A percentile compares a stretch with the other conserved stretches of the same genome.
phyloP scores from a whole-genome alignment of 208 protist genomes.

The Porcisia hertigi region DNA sequence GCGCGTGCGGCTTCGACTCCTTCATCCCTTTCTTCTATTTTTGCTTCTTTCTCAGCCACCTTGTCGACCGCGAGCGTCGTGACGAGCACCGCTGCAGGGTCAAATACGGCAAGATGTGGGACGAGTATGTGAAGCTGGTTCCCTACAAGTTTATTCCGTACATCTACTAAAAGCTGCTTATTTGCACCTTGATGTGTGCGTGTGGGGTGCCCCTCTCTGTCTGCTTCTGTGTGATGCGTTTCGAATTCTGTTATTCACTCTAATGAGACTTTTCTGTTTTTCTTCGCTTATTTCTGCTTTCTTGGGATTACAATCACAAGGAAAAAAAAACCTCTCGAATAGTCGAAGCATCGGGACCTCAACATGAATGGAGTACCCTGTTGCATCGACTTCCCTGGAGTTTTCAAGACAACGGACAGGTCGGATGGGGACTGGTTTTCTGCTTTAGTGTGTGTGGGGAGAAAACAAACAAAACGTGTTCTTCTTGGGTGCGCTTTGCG shows the following conservation, averaged over 20 bases:
- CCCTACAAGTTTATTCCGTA: slow-evolving; percentile 96
- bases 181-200: too few species aligned
- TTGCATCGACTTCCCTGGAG: too few species aligned
- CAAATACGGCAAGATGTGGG: slow-evolving; percentile 96
- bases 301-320: neutral
- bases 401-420: too few species aligned
- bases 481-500: neutral
- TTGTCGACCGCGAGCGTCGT: slow-evolving; percentile 89
- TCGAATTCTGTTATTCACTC: neutral
- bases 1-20: slow-evolving; percentile 83
- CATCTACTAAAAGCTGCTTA: slow-evolving; percentile 77
- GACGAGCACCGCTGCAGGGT: slow-evolving; percentile 81
- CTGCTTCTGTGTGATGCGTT: neutral
- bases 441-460: too few species aligned
- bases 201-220: neutral
- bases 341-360: too few species aligned
- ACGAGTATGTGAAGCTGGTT: slow-evolving; percentile 92
- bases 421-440: too few species aligned
- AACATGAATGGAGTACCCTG: too few species aligned
- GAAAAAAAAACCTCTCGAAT: neutral
- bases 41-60: slow-evolving; percentile 91
- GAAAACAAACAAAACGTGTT: too few species aligned
- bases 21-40: slow-evolving; percentile 97
- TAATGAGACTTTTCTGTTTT: neutral
- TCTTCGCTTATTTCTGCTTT: neutral